Conservation (phyloP, 202 grass and related monocot species). For the Eragrostis tef region DNA sequence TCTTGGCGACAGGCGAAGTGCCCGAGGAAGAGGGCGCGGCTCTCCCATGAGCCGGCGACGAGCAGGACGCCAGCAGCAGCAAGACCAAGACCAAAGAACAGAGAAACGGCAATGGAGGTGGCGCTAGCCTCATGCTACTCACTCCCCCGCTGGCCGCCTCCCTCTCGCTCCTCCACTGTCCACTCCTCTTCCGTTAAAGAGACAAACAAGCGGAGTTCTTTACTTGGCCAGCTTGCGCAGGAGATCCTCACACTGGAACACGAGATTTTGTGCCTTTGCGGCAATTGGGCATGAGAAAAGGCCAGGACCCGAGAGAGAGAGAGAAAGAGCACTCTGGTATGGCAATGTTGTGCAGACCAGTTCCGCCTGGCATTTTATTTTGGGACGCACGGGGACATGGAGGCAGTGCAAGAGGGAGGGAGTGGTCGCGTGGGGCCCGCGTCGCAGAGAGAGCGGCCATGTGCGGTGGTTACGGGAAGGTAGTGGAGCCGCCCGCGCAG, state of each 20-base stretch:
- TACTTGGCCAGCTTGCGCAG: neutral
- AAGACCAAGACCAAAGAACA: neutral
- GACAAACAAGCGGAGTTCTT: neutral
- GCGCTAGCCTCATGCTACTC: constrained; percentile 20
- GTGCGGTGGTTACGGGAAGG: neutral
- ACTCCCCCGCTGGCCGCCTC: neutral
- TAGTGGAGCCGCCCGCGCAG: neutral
- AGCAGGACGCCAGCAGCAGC: constrained; percentile 24
- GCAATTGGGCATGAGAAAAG: constrained; percentile 35
- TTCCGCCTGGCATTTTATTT: constrained; percentile 7
- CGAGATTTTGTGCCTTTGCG: constrained; percentile 39
- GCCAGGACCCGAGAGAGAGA: neutral
- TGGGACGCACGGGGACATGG: constrained; percentile 24
- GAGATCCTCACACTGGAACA: constrained; percentile 28
- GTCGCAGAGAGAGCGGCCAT: constrained; percentile 15
- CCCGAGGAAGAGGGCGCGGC: constrained; percentile 34
- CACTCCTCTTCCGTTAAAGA: neutral
- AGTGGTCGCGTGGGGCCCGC: neutral
- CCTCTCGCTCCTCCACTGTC: too few species aligned
- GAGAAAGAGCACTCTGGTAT: constrained; percentile 2
- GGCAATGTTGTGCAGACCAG: neutral
- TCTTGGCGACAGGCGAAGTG: neutral
- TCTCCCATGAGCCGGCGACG: constrained; percentile 44
- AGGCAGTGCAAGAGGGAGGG: neutral
- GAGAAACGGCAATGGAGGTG: constrained; percentile 29